Evolutionary conservation across 805 yeast species (phyloP).

Genomic region (Saccharomycopsis amapae): DNA sequence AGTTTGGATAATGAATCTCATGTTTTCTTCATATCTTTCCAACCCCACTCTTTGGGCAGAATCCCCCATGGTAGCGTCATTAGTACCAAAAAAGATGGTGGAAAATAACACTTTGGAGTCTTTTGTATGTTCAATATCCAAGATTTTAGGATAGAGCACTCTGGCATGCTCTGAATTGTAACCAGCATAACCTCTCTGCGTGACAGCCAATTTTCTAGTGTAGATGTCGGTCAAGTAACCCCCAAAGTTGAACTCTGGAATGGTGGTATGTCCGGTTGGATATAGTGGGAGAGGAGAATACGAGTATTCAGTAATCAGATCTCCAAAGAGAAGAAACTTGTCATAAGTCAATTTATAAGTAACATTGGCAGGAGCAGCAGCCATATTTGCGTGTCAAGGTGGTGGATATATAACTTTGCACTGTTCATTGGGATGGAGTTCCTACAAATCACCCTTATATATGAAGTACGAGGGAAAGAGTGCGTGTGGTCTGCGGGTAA

Average conservation of each 20-base stretch:
- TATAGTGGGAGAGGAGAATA: constrained; percentile 28
- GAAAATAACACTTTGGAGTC: constrained; percentile 32
- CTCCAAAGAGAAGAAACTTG: constrained; percentile 60
- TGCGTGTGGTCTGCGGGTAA: no score
- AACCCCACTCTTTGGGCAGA: constrained; percentile 43
- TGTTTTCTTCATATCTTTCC: constrained; percentile 42
- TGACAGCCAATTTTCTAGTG: constrained; percentile 54
- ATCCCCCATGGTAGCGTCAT: constrained; percentile 51
- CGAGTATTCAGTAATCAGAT: constrained; percentile 58
- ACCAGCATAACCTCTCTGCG: constrained; percentile 73
- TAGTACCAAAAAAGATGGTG: constrained; percentile 73
- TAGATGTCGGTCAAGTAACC: constrained; percentile 47
- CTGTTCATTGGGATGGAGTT: no score
- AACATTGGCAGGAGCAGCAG: no score
- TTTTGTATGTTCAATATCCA: constrained; percentile 38
- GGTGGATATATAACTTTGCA: no score
- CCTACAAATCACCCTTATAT: no score
- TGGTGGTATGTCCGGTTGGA: not conserved
- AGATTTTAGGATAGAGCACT: constrained; percentile 41
- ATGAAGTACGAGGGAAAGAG: no score
- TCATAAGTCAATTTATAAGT: constrained; percentile 28
- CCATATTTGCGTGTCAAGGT: no score
- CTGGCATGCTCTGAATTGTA: constrained; percentile 61
- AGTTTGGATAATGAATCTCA: constrained; percentile 34
- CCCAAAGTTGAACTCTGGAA: constrained; percentile 39